A percentile compares a stretch with the other conserved stretches of the same genome.
Evolutionary conservation across 148 eudicot species (phyloP).

Genomic region (Beta vulgaris): DNA sequence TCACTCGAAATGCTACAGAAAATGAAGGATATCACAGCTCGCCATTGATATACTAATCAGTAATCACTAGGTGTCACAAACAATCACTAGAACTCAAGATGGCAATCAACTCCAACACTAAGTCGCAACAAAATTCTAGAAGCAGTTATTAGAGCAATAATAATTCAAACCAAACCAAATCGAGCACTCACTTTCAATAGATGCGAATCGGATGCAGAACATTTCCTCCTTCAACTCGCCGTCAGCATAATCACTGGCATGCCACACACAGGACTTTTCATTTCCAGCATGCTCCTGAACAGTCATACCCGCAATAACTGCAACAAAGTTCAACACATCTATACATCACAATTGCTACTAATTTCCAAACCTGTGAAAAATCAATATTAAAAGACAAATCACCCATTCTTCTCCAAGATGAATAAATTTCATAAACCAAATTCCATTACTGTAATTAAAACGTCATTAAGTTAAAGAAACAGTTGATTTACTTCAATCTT

Average conservation of each 20-base stretch:
- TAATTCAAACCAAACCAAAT: neutral
- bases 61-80: neutral
- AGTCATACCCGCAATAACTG: slow-evolving; percentile 66
- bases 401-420: too few relatives aligned
- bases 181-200: slow-evolving; percentile 65
- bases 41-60: neutral
- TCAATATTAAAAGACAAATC: too few relatives aligned
- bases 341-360: neutral
- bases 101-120: neutral
- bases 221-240: slow-evolving; percentile 86
- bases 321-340: neutral
- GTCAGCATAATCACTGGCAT: slow-evolving; percentile 86
- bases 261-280: slow-evolving; percentile 97
- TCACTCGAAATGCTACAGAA: too few relatives aligned
- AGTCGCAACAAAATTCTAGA: neutral
- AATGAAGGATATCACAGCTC: too few relatives aligned
- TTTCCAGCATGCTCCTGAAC: slow-evolving; percentile 95
- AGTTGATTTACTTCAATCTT: too few relatives aligned
- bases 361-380: too few relatives aligned
- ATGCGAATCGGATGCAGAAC: slow-evolving; percentile 67
- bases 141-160: neutral
- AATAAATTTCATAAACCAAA: too few relatives aligned
- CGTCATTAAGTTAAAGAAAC: too few relatives aligned
- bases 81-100: neutral
- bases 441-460: too few relatives aligned